These are phyloP conservation scores for Rosa rugosa DNA, from an alignment of 306 rosid species.

Conservation along the genomic window DNA sequence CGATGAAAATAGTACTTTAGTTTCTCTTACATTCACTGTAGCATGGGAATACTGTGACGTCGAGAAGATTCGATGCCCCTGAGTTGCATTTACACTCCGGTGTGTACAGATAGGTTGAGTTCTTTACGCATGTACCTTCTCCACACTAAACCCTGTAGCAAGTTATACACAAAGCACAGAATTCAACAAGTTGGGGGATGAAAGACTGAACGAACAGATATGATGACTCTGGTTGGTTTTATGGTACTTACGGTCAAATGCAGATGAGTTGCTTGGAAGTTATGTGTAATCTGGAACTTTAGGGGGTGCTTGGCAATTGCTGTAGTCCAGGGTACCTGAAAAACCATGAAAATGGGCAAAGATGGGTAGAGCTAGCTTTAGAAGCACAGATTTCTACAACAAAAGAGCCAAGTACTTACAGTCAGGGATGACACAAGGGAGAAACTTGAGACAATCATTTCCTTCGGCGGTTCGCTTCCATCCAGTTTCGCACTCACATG, in stretches of 20 bases:
- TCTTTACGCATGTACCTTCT: conserved; percentile 49
- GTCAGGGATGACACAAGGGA: conserved; percentile 88
- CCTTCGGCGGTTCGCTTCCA: conserved; percentile 57
- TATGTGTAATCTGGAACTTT: conserved; percentile 36
- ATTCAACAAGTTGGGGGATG: neutral
- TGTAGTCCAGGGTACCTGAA: conserved; percentile 65
- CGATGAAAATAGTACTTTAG: neutral
- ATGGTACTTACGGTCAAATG: conserved; percentile 55
- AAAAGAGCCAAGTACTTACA: conserved; percentile 36
- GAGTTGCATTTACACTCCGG: conserved; percentile 49
- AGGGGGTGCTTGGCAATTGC: conserved; percentile 71
- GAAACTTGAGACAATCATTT: conserved; percentile 43
- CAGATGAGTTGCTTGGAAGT: conserved; percentile 48
- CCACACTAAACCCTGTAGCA: conserved; percentile 91
- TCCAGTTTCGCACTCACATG: conserved; percentile 61
- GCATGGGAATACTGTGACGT: conserved; percentile 63
- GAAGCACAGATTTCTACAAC: neutral
- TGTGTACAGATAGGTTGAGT: conserved; percentile 36
- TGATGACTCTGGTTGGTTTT: neutral
- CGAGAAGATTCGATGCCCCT: conserved; percentile 59
- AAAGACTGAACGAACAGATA: neutral
- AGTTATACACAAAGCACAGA: conserved; percentile 40
- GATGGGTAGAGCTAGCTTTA: neutral
- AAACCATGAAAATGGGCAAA: neutral
- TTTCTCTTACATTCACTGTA: conserved; percentile 62